Evolutionary conservation across 345 rosid species (phyloP).

Genomic region (Mercurialis annua): DNA sequence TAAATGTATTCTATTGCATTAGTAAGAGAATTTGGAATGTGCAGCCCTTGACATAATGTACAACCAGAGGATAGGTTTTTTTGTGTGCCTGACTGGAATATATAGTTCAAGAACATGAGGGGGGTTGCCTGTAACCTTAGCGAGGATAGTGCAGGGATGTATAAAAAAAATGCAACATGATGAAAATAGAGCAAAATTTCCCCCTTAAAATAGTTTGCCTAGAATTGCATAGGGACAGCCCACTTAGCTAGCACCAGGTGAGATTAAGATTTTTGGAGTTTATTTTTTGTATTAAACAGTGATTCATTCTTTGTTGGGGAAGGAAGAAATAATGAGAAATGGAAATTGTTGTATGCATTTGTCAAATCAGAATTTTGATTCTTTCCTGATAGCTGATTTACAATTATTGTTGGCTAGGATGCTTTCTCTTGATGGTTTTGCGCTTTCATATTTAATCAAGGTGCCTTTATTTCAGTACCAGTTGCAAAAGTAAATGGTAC

Average conservation of each 20-base stretch:
- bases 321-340: constrained; percentile 20
- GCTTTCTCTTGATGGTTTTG: background rate
- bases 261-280: constrained; percentile 8
- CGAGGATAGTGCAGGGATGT: constrained; percentile 24
- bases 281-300: background rate
- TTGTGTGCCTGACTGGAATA: background rate
- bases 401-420: background rate
- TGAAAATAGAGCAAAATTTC: constrained; percentile 7
- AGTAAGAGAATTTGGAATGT: constrained; percentile 8
- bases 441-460: too few species aligned
- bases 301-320: constrained; percentile 21
- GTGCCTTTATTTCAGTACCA: too few species aligned
- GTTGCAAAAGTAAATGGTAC: too few species aligned
- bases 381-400: background rate
- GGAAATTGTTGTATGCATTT: background rate
- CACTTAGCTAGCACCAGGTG: constrained; percentile 9
- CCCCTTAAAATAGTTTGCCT: background rate
- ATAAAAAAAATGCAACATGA: constrained; percentile 15
- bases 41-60: constrained; percentile 9
- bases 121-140: constrained; percentile 19
- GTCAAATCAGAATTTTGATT: background rate
- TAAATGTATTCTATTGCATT: constrained; percentile 10
- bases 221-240: constrained; percentile 7
- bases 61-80: background rate
- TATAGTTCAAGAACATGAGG: background rate